These are phyloP conservation scores for Aureobasidium sp. DNA, from an alignment of 2,329 filamentous ascomycete genomes.

Conservation along the genomic window DNA sequence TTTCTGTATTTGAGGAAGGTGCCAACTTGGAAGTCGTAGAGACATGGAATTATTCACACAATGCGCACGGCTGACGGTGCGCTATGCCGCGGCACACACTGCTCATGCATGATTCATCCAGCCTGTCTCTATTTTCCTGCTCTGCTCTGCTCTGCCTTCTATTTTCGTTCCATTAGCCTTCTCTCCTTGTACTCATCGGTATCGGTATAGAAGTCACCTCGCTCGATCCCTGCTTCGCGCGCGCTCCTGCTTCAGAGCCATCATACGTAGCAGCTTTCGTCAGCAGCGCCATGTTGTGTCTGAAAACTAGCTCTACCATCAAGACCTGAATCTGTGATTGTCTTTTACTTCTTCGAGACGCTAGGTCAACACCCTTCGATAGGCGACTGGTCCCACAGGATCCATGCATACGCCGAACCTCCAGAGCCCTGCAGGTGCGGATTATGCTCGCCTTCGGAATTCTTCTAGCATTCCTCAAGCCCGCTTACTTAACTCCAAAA, in stretches of 20 bases:
- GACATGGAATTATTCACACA: too few relatives aligned
- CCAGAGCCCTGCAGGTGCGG: neutral
- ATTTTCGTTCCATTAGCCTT: constrained; percentile 4
- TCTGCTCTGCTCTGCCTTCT: neutral
- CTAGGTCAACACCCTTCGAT: neutral
- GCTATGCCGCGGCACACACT: constrained; percentile 11
- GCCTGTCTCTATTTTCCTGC: neutral
- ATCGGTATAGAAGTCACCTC: neutral
- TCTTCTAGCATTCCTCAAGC: neutral
- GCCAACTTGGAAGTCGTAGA: too few relatives aligned
- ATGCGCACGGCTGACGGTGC: constrained; percentile 12
- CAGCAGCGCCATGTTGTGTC: constrained; percentile 5
- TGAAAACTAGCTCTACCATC: neutral
- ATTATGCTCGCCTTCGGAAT: neutral
- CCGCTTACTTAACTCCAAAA: neutral
- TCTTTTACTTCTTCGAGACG: neutral
- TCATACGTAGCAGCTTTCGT: neutral
- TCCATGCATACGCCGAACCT: constrained; percentile 6
- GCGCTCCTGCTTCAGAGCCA: neutral
- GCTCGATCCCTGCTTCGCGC: neutral
- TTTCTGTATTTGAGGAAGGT: constrained; percentile 4
- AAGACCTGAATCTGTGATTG: neutral
- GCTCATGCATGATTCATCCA: neutral
- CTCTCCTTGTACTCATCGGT: constrained; percentile 1
- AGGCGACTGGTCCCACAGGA: constrained; percentile 1